Evolutionary conservation across 2,329 filamentous ascomycete genomes (phyloP), one percentile per base, ranked within the genome.

Genomic region (Ascochyta viciae-villosae): DNA sequence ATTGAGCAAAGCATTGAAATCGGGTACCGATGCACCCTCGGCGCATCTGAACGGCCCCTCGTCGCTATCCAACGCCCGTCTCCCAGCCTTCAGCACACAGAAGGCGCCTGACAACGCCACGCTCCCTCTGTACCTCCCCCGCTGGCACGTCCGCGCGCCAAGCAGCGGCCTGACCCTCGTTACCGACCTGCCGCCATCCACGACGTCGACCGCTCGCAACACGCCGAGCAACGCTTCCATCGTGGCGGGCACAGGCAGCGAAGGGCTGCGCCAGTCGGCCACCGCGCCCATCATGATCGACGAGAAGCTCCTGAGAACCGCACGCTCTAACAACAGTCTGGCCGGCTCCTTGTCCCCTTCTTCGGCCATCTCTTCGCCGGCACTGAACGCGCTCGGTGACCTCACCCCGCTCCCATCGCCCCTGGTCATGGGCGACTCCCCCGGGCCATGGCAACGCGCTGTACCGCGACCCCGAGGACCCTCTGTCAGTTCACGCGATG

Each of bases 351-450:
- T 80, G 19, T 81, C 79, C 35, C 78, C 77, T 10, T 76, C 71
- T 39, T 80, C 80, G 10, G 75, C 75, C 31, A 70, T 82, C 22
- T 76, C 79, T 24, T 82, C 80, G 53, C 81, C 81, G 23, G 78
- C 77, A 24, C 74, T 83, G 22, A 76, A 77, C 54, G 78, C 80
- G 12, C 76, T 83, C 68, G 65, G 76, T 40, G 80, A 83, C 63
- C 74, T 83, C 48, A 83, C 80, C n/a, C 81, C 81, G 34, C 72
- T 83, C n/a, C 81, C 81, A 6, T 82, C 80, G 12, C 81, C 81
- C 26, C 68, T 82, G 63, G 66, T 74, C 8, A 74, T 78, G 57
- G 68, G 67, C 58, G 77, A 77, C 54, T 77, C 77, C 31, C 75
- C 78, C 5, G 72, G 72, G 15, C 73, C 76, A 60, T 81, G 80